Percentiles rank a stretch among this genome's conserved stretches.
These are phyloP conservation scores for Lathyrus aphaca DNA, from an alignment of 306 rosid species.

Conservation along the genomic window DNA sequence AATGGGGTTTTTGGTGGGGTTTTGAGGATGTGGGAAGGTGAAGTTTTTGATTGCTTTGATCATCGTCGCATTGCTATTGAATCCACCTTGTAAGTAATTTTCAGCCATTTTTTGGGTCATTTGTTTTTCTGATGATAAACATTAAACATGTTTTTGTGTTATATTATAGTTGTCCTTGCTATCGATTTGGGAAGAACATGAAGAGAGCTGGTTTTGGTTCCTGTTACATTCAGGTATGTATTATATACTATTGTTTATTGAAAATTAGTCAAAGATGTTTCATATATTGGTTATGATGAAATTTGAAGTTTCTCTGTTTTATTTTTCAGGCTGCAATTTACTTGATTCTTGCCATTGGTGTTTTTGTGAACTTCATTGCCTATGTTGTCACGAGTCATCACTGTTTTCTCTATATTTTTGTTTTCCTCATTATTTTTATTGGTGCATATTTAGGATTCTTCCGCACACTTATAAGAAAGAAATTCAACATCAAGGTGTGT, in stretches of 20 bases:
- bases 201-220: conserved; percentile 82
- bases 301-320: conserved; percentile 8
- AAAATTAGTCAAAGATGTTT: conserved; percentile 9
- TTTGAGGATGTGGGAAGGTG: conserved; percentile 97
- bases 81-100: conserved; percentile 61
- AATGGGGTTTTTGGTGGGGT: conserved; percentile 63
- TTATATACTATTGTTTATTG: not conserved
- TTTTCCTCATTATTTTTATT: conserved; percentile 54
- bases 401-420: conserved; percentile 50
- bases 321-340: conserved; percentile 67
- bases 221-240: conserved; percentile 64
- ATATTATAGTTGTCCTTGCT: conserved; percentile 84
- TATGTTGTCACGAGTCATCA: conserved; percentile 59
- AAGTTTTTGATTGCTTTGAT: conserved; percentile 70
- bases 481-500: conserved; percentile 81
- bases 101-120: not conserved
- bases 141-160: conserved; percentile 31
- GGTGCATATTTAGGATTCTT: conserved; percentile 77
- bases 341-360: conserved; percentile 52
- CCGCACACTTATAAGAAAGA: conserved; percentile 65
- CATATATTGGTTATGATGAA: not conserved
- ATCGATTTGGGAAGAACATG: conserved; percentile 94
- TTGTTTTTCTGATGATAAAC: not conserved
- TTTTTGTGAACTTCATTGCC: conserved; percentile 60
- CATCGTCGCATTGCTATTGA: conserved; percentile 72